Base-by-base conservation (phyloP, 2,329 filamentous ascomycete genomes). In the Microsporum audouinii region DNA sequence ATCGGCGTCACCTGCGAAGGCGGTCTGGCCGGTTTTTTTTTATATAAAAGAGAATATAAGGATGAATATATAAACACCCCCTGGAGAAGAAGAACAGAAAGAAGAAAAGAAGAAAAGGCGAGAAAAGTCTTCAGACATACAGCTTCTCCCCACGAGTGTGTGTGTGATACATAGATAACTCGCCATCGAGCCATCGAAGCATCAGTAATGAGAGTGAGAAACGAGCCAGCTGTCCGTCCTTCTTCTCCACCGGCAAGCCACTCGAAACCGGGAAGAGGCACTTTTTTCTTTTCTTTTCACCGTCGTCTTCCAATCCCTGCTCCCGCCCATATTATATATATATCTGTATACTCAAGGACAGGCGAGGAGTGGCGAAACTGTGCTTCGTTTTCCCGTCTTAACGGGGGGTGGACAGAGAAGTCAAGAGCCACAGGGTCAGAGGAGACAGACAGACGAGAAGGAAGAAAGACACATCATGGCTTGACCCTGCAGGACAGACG, bases 221-320 rank as follows among this genome's bases (percentile, higher is more conserved):
- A 17, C 12, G 27, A 33, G 39, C 39, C 39, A 43, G 39, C 39
- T 43, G 39, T 43, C 39, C n/a, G 39, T 43, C 38, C 12, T 43
- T 43, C 39, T 43, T n/a, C 39, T 43, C 39, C 39, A 43, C 39
- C 39, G 39, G 39, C 17, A 23, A 55, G 31, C 12, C 23, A 36
- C 31, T 34, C n/a, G 36, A 55, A 55, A 55, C 23, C 31, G 45
- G n/a, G 27, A 47, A 58, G 23, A 43, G 41, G n/a, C 33, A 43
- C 65, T 63, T 67, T 66, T 43, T 65, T 66, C 65, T 64, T 57
- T 34, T 57, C 31, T 34, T 57, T 57, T 51, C 7, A 49, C 45
- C 23, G 23, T 27, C 45, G 14, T 43, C 3, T 43, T n/a, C 39
- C 39, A 43, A 43, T 43, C 39, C 39, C 39, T 43, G 39, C 39